Conservation (phyloP, 2,329 filamentous ascomycete genomes). For the Aureobasidium musti region DNA sequence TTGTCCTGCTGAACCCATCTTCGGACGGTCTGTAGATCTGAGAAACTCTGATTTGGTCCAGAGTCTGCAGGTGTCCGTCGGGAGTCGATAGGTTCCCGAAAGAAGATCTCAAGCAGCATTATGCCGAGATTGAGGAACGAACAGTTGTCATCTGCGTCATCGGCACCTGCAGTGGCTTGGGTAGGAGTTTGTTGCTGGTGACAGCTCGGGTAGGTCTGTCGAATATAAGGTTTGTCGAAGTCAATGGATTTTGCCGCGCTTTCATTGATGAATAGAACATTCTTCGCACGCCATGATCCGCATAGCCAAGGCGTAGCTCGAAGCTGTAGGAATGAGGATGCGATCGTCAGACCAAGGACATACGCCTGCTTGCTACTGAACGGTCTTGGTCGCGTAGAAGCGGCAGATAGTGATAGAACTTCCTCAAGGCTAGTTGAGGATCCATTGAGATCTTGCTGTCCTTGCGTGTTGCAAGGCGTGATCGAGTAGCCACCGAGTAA, state of each 20-base stretch:
- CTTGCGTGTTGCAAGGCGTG: no score
- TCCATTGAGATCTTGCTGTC: neutral
- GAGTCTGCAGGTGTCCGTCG: neutral
- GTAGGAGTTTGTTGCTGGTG: neutral
- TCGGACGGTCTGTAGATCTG: neutral
- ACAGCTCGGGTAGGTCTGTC: neutral
- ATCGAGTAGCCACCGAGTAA: neutral
- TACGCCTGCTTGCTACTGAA: neutral
- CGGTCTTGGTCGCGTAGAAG: no score
- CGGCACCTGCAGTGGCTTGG: neutral
- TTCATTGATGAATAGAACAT: neutral
- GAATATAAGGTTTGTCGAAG: neutral
- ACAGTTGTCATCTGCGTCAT: neutral
- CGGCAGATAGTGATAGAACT: no score
- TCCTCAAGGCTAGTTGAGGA: neutral
- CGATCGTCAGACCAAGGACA: neutral
- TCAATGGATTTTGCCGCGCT: neutral
- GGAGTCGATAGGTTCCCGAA: neutral
- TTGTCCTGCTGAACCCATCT: conserved; percentile 7
- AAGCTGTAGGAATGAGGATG: neutral
- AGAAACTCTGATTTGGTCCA: conserved; percentile 1
- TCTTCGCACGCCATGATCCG: neutral
- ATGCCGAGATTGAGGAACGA: conserved; percentile 6
- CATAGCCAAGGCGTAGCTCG: neutral
- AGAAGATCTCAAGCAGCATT: conserved; percentile 15